Conservation (phyloP, 202 grass and related monocot species). For the Saccharum hybrid region DNA sequence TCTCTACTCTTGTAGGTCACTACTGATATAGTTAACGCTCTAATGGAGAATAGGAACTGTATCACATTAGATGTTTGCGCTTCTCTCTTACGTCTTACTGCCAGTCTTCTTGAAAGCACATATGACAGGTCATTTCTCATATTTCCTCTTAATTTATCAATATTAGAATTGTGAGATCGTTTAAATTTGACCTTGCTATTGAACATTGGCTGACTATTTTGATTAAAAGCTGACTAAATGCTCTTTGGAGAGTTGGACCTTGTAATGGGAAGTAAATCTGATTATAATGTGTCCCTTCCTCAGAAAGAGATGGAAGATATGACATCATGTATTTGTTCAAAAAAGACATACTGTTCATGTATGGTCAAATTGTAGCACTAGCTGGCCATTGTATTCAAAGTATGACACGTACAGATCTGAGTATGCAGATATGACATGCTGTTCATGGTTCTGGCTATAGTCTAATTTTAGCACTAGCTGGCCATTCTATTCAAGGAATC, state of each 20-base stretch:
- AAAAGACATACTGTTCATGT: no score
- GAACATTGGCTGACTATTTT: slow-evolving; percentile 27
- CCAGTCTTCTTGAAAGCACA: slow-evolving; percentile 71
- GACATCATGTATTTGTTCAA: neutral
- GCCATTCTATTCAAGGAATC: neutral
- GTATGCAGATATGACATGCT: neutral
- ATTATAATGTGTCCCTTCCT: neutral
- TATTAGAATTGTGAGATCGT: slow-evolving; percentile 9
- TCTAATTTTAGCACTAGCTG: neutral
- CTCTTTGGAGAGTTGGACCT: neutral
- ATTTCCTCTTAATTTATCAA: slow-evolving; percentile 38
- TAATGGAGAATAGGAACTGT: slow-evolving; percentile 66
- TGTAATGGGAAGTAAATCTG: slow-evolving; percentile 12
- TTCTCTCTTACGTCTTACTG: slow-evolving; percentile 64
- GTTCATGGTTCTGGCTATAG: neutral
- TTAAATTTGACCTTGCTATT: slow-evolving; percentile 15
- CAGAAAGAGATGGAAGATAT: slow-evolving; percentile 2
- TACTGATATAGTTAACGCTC: slow-evolving; percentile 63
- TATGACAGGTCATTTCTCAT: slow-evolving; percentile 69
- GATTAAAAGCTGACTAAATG: neutral
- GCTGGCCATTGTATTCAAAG: neutral
- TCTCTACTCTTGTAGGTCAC: slow-evolving; percentile 60
- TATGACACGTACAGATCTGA: neutral
- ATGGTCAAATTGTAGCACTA: neutral
- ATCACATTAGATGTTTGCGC: slow-evolving; percentile 75